Base-by-base conservation (phyloP, 345 rosid species). In the Camelina neglecta region DNA sequence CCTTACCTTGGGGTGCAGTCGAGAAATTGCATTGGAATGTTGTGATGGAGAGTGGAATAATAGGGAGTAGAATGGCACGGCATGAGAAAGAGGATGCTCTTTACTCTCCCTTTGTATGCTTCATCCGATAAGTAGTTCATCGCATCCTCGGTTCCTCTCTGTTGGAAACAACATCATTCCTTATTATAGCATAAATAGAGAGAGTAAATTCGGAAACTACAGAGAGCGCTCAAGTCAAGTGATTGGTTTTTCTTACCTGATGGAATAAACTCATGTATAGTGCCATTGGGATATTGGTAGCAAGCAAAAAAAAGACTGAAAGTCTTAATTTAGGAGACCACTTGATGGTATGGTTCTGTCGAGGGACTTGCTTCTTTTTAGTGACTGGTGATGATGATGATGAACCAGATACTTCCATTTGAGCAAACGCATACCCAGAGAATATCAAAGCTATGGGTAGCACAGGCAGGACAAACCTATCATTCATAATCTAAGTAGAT, bases 61-160 rank as follows among this genome's bases (percentile, higher is more conserved):
- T 86, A 94, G 12, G 97, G 98, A 23, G 98, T 92, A 60, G 97
- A 86, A 75, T 92, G 97, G 81, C 97, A 95, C 24, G 99, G 97
- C 99, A 88, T 89, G 36, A 95, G 80, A 83, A 95, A 92, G 60
- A 89, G 60, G 55, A 95, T 55, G 76, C 97, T 88, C 69, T 82
- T 80, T 57, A 90, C 88, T 68, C 86, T 86, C 73, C 81, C 85
- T 58, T 76, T 81, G 50, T 53, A 69, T 44, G 96, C 97, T 84
- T 92, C 97, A 77, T 79, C 79, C 0, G 99, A 90, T 70, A 95
- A 81, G 73, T 86, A 89, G 77, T 88, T 88, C 97, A 92, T 90
- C 16, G 83, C 99, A 85, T 90, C 96, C 84, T 90, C 99, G 10
- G 96, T 84, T 79, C 99, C 99, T 79, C 99, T 90, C 97, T 90